Conservation (phyloP, 1,284 basidiomycete genomes). For the Boletus coffeatus region DNA sequence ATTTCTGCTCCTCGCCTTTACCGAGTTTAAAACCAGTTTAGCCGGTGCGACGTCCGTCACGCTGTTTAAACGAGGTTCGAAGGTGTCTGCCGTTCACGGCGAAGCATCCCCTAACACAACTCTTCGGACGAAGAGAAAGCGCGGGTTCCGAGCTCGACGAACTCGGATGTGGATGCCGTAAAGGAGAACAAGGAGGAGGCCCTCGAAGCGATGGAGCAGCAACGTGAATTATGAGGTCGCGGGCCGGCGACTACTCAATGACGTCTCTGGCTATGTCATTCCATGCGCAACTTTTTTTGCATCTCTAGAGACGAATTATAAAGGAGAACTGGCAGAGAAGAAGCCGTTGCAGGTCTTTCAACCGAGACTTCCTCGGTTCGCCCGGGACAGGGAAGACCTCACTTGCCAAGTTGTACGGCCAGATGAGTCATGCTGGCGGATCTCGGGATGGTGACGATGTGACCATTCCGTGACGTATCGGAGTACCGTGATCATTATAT, state of each 20-base stretch:
- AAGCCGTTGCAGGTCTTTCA: too few species aligned
- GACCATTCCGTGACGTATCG: too few species aligned
- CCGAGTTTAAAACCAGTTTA: slow-evolving; percentile 40
- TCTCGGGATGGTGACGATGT: too few species aligned
- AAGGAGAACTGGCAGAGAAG: too few species aligned
- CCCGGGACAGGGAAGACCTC: too few species aligned
- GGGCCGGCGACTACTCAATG: slow-evolving; percentile 59
- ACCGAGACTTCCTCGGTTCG: too few species aligned
- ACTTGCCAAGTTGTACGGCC: too few species aligned
- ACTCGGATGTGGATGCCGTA: slow-evolving; percentile 27
- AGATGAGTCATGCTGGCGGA: too few species aligned
- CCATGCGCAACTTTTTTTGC: too few species aligned
- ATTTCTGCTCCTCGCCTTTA: slow-evolving; percentile 44
- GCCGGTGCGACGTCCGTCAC: slow-evolving; percentile 31
- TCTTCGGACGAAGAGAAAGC: slow-evolving; percentile 30
- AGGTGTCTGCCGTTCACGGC: slow-evolving; percentile 10
- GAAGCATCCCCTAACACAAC: background rate
- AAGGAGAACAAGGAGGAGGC: slow-evolving; percentile 9
- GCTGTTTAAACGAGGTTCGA: slow-evolving; percentile 41
- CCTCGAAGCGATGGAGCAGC: slow-evolving; percentile 10
- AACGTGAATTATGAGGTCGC: slow-evolving; percentile 58
- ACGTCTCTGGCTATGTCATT: slow-evolving; percentile 83
- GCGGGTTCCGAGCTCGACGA: slow-evolving; percentile 8
- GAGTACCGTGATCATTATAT: too few species aligned
- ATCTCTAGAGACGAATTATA: too few species aligned